Conservation (phyloP, 2,329 filamentous ascomycete species). For the Cyphellophora attinorum region DNA sequence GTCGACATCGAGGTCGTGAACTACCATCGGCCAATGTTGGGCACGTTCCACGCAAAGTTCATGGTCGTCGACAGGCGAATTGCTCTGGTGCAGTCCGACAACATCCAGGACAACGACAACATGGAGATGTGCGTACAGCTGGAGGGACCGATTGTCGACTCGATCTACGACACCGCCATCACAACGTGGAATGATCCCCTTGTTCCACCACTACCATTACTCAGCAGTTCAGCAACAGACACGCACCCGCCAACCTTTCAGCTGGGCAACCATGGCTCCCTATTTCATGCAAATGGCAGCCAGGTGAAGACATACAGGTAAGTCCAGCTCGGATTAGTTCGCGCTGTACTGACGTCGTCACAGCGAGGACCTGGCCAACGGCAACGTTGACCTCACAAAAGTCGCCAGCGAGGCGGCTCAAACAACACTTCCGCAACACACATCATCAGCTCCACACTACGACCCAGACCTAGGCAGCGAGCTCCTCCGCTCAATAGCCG, state of each 20-base stretch:
- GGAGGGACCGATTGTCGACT: constrained; percentile 67
- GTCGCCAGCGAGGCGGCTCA: constrained; percentile 1
- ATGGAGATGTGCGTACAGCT: constrained; percentile 71
- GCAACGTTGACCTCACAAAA: neutral
- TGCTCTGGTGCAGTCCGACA: constrained; percentile 68
- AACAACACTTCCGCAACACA: constrained; percentile 43
- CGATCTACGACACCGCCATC: constrained; percentile 63
- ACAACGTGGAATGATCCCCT: constrained; percentile 61
- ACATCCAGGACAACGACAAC: constrained; percentile 70
- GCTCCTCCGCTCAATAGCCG: constrained; percentile 50
- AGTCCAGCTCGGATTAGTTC: neutral
- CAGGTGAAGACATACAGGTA: constrained; percentile 2
- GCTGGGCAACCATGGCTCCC: constrained; percentile 6
- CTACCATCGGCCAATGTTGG: constrained; percentile 58
- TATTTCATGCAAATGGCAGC: constrained; percentile 14
- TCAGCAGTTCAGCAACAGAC: constrained; percentile 38
- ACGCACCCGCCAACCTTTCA: constrained; percentile 18
- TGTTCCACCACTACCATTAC: constrained; percentile 49
- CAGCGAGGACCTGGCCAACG: neutral
- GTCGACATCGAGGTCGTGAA: constrained; percentile 65
- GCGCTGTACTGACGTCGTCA: constrained; percentile 2
- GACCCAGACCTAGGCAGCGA: constrained; percentile 53
- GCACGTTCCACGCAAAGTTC: constrained; percentile 70
- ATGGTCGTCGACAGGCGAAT: constrained; percentile 65
- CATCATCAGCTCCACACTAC: constrained; percentile 51